Base-by-base conservation (phyloP, 139 green algal species). In the Picochlorum sp. region DNA sequence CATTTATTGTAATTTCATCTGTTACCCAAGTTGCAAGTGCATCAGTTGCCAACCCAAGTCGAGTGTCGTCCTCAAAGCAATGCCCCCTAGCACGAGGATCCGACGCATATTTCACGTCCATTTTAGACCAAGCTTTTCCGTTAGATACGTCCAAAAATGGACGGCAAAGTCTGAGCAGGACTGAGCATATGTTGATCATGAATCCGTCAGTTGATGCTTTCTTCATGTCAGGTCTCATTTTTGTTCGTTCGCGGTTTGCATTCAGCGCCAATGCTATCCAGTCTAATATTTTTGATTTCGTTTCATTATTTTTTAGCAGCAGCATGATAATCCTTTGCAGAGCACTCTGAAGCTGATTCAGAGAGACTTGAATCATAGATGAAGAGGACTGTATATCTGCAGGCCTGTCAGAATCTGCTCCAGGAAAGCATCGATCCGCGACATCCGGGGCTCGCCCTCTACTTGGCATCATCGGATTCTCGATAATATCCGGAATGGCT, bases 91-190 rank as follows among this genome's bases (percentile, higher is more conserved):
- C 53, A 2, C 18, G 16, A 9, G 67, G 54, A 59, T 74, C 67
- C 22, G 35, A 64, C 1, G 28, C n/a, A 35, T 68, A 71, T 55
- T 60, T 24, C 5, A 43, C 57, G 22, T 85, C 68, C 25, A 90
- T 59, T 44, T 70, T 72, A 49, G 39, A 40, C 75, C 75, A 84
- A 6, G 76, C 70, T 51, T 83, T 88, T 47, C 63, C 73, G 3
- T 54, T 59, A 6, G 58, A 43, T 18, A 77, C 69, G 47, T 94
- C 85, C 30, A 93, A 10, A 66, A 98, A 97, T 13, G 91, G 91
- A 28, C 79, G 78, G 56, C 81, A 93, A 55, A 95, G 64, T 56
- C 63, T 59, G 29, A 96, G 71, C 65, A 90, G 56, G 33, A 93
- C 81, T 33, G 68, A 70, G 3, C 70, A 55, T 26, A 96, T 61